A percentile compares a stretch with the other conserved stretches of the same genome.
Conservation (phyloP, 441 rosid species). For the Jatropha podagrica region DNA sequence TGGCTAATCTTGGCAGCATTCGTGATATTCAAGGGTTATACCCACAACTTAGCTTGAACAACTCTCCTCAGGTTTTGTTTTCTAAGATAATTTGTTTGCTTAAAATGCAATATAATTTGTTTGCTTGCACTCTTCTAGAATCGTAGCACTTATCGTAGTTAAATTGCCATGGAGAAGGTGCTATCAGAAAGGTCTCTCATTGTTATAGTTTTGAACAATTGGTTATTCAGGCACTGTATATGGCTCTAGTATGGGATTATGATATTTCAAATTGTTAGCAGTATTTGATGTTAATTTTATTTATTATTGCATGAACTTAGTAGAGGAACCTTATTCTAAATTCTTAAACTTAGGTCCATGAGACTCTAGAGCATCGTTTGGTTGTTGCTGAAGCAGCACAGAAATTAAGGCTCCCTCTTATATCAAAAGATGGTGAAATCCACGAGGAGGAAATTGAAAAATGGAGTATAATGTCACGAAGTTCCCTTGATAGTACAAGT, state of each 20-base stretch:
- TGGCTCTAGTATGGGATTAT: not conserved
- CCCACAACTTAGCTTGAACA: conserved; percentile 71
- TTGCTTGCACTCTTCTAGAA: not conserved
- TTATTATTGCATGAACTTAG: not conserved
- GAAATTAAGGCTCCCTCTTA: conserved; percentile 87
- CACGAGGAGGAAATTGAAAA: conserved; percentile 92
- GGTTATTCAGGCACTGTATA: not conserved
- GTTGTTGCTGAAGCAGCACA: conserved; percentile 99
- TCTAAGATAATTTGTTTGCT: not conserved
- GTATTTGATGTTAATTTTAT: not conserved
- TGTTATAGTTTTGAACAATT: not conserved
- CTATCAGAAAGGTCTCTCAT: not conserved
- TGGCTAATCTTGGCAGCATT: conserved; percentile 66
- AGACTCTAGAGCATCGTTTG: conserved; percentile 79
- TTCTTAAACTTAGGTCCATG: conserved; percentile 56
- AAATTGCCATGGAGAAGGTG: not conserved
- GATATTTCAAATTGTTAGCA: not conserved
- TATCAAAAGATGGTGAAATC: conserved; percentile 89
- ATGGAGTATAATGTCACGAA: conserved; percentile 80
- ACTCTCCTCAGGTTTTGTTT: conserved; percentile 62
- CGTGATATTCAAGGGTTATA: conserved; percentile 69
- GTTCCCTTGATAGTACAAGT: conserved; percentile 81
- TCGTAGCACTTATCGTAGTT: not conserved
- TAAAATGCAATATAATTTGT: not conserved
- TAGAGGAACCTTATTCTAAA: conserved; percentile 8